Percentiles rank a stretch among this genome's conserved stretches.
Evolutionary conservation across 805 yeast species (phyloP).

Genomic region (Komagataella mondaviorum): DNA sequence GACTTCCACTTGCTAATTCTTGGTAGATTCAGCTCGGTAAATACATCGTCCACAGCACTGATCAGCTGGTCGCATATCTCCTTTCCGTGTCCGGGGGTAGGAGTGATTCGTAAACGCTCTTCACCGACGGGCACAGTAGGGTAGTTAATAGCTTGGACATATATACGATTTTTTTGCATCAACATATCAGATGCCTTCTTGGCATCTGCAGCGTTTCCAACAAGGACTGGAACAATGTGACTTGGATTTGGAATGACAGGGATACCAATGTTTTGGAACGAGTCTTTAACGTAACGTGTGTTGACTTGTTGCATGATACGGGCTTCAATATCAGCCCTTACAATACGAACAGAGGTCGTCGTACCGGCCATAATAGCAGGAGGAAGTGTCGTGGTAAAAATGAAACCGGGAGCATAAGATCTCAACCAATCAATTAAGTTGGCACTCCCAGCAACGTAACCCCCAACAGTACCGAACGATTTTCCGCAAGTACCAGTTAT

Average conservation of each 20-base stretch:
- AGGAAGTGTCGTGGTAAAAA: constrained; percentile 92
- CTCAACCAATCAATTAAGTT: constrained; percentile 88
- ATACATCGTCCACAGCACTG: constrained; percentile 69
- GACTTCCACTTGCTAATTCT: constrained; percentile 67
- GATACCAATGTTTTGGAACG: constrained; percentile 56
- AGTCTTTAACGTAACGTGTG: constrained; percentile 73
- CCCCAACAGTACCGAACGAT: constrained; percentile 95
- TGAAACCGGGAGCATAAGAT: constrained; percentile 94
- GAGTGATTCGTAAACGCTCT: constrained; percentile 95
- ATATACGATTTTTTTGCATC: constrained; percentile 72
- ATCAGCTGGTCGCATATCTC: constrained; percentile 67
- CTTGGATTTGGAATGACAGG: constrained; percentile 98
- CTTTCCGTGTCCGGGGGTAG: constrained; percentile 90
- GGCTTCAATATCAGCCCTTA: constrained; percentile 61
- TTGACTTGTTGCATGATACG: constrained; percentile 77
- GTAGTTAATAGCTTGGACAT: constrained; percentile 96
- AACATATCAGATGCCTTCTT: constrained; percentile 83
- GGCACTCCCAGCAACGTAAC: constrained; percentile 85
- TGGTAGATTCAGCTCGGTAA: constrained; percentile 59
- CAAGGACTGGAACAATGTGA: constrained; percentile 89
- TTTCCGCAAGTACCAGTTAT: constrained; percentile 97
- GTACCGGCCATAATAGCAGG: constrained; percentile 98
- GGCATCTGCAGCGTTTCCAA: constrained; percentile 91
- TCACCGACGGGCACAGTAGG: constrained; percentile 96
- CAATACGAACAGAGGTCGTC: constrained; percentile 73